Conservation (phyloP, 768 basidiomycete genomes). For the Leccinum rimulosum region DNA sequence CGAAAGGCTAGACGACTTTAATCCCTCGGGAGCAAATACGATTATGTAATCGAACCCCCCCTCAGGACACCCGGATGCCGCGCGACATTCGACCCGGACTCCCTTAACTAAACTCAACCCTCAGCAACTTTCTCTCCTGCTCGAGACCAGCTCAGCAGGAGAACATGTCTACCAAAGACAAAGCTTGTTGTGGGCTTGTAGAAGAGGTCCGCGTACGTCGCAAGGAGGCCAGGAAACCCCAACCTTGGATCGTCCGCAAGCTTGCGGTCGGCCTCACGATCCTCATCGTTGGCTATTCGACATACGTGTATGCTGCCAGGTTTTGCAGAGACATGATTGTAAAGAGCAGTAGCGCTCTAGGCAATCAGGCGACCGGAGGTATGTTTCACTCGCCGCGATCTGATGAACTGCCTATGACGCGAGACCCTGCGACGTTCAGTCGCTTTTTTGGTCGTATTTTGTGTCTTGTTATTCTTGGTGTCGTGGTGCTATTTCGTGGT, state of each 20-base stretch:
- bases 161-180: conserved; percentile 16
- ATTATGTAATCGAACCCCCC: conserved; percentile 23
- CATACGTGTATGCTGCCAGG: conserved; percentile 76
- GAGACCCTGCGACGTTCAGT: conserved; percentile 41
- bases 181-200: conserved; percentile 50
- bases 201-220: conserved; percentile 45
- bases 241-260: conserved; percentile 77
- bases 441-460: conserved; percentile 61
- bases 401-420: conserved; percentile 1
- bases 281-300: conserved; percentile 62
- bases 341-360: conserved; percentile 40
- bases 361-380: conserved; percentile 60
- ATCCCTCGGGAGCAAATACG: neutral
- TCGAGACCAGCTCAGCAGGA: neutral
- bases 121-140: neutral
- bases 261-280: conserved; percentile 56
- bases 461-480: conserved; percentile 64
- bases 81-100: conserved; percentile 12
- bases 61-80: conserved; percentile 7
- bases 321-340: conserved; percentile 73
- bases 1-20: neutral
- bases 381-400: conserved; percentile 36
- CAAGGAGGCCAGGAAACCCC: conserved; percentile 43
- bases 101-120: neutral
- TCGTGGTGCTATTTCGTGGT: conserved; percentile 80